Conservation (phyloP, 257 asterid genomes). For the Parsonsia alboflavescens region DNA sequence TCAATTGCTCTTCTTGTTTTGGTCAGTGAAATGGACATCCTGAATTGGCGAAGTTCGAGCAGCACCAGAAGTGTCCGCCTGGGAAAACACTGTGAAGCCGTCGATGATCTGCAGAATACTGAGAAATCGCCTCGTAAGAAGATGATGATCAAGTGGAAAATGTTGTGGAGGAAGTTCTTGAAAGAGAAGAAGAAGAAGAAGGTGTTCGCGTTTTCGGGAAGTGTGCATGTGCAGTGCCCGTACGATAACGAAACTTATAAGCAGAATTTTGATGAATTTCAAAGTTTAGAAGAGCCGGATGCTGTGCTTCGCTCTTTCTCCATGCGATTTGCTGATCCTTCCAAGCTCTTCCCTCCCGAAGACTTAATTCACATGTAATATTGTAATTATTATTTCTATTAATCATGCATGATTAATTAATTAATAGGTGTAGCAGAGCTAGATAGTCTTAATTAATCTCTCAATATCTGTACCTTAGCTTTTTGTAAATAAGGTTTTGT, state of each 20-base stretch:
- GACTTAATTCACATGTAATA: conserved; percentile 1
- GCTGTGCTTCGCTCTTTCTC: conserved; percentile 22
- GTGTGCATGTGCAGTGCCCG: conserved; percentile 9
- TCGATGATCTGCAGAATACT: neutral
- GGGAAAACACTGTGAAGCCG: conserved; percentile 2
- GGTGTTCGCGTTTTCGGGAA: neutral
- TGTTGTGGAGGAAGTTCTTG: conserved; percentile 22
- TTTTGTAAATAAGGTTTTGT: neutral
- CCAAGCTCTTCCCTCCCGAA: conserved; percentile 11
- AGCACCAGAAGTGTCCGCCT: conserved; percentile 12
- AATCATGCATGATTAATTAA: too few species aligned
- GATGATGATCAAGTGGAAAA: conserved; percentile 12
- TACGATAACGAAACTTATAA: conserved; percentile 19
- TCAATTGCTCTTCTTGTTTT: too few species aligned
- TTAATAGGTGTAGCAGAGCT: neutral
- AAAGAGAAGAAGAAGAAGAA: conserved; percentile 15
- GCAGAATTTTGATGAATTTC: conserved; percentile 26
- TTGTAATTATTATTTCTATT: too few species aligned
- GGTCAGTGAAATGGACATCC: conserved; percentile 16
- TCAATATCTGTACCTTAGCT: neutral
- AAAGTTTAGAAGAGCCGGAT: conserved; percentile 17
- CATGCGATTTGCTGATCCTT: conserved; percentile 23
- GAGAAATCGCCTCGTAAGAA: neutral
- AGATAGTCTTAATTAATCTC: neutral
- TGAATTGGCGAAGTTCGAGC: conserved; percentile 17